Evolutionary conservation across 2,329 filamentous ascomycete genomes (phyloP), one percentile per base, ranked within the genome.

Genomic region (Diaporthe eres): DNA sequence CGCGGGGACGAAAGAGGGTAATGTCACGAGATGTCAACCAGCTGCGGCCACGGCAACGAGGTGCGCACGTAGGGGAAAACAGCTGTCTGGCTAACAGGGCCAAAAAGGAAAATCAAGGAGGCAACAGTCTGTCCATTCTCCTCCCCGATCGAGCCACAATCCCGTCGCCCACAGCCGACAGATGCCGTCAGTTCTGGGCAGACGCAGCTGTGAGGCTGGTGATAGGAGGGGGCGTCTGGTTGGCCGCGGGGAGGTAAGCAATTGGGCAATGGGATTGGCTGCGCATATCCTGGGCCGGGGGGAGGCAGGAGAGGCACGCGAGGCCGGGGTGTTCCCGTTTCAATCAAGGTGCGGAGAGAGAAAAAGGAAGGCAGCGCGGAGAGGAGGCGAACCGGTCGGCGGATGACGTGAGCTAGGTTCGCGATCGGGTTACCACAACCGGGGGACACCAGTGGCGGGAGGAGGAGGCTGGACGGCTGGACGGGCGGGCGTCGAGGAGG

Each of bases 341-440:
- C 65, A 70, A 42, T 42, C 65, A 68, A 53, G 47, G 65, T 55
- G 65, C 65, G 65, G 65, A 70, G 49, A 22, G 47, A 47, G 4
- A 39, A 39, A 34, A 68, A 49, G 25, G 28, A 37, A 53, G 31
- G 47, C 65, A 70, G n/a, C 65, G 65, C 65, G 65, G 49, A 19
- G 65, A 70, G 65, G 34, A 55, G 65, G 65, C 65, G 19, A 53
- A 68, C 47, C 31, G 49, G 49, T 55, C 65, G 65, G 49, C 65
- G 65, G 65, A 70, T 70, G 65, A 70, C 65, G 65, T 70, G 65
- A 70, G 65, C 47, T 53, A 39, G 61, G 61, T 67, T 34, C 34
- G 47, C 65, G 47, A 39, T 53, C 47, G 65, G 49, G 31, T 68
- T 53, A 39, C 65, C 47, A 39, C 31, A 68, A 53, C 31, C 10